phyloP scores from a whole-genome alignment of 306 rosid genomes.

The Phaseolus lunatus region DNA sequence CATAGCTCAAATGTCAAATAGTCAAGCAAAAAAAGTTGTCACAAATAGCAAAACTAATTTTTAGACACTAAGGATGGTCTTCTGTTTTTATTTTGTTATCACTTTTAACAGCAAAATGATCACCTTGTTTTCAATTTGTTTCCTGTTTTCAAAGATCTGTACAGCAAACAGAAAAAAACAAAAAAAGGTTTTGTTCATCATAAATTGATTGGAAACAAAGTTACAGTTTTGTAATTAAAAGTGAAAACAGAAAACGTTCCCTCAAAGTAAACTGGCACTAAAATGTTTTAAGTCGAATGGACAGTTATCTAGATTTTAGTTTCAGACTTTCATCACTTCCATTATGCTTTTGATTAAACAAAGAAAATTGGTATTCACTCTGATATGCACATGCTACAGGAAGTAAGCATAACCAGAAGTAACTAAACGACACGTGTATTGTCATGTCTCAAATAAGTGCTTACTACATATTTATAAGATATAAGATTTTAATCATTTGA shows the following conservation, averaged over 20 bases:
- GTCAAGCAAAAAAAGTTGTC: conserved; percentile 26
- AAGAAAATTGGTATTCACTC: not conserved
- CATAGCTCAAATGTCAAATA: conserved; percentile 8
- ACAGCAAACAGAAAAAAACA: not conserved
- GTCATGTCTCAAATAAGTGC: conserved; percentile 10
- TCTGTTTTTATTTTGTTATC: too few species aligned
- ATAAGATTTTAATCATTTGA: not conserved
- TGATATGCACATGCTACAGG: not conserved
- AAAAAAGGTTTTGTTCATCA: not conserved
- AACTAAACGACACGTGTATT: not conserved
- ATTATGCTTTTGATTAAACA: not conserved
- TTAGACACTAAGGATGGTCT: not conserved
- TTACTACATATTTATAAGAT: not conserved
- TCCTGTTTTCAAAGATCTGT: not conserved
- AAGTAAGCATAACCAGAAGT: conserved; percentile 11
- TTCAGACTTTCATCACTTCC: not conserved
- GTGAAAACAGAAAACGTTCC: not conserved
- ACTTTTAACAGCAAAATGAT: not conserved
- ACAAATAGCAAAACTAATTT: conserved; percentile 7
- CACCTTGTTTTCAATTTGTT: not conserved
- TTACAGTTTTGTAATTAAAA: not conserved
- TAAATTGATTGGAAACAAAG: not conserved
- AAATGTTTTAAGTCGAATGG: conserved; percentile 19
- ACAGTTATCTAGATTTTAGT: not conserved
- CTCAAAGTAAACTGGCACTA: not conserved